Evolutionary conservation across 345 rosid genomes (phyloP), one percentile per base, ranked within the genome.

Genomic region (Moringa oleifera): DNA sequence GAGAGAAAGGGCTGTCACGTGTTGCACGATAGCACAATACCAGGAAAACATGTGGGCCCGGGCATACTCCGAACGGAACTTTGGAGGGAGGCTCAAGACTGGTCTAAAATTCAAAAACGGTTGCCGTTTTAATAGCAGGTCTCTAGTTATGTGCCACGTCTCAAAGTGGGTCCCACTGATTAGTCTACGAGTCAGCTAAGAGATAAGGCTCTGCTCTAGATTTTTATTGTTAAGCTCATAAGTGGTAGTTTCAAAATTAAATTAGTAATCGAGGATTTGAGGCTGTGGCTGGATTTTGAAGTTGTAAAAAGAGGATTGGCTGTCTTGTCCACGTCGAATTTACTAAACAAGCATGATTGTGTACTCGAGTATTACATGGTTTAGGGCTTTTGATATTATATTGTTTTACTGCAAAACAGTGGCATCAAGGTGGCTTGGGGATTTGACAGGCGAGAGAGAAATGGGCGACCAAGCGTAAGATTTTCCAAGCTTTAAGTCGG

Each of bases 291-390:
- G 8, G 25, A 1, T 36, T 20, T 1, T 10, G 50, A 71, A 58
- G 72, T 78, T n/a, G 77, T 61, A 22, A 11, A 33, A 45, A 2
- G 25, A 19, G 18, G 31, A 65, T 54, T 62, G 74, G 55, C 55
- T 33, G n/a, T 20, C 12, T n/a, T 13, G 57, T 57, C 51, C 0
- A 13, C 18, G 51, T 51, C 68, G n/a, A 37, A 54, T 50, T 13
- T 41, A 55, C 20, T 64, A 37, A 20, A 45, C 54, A 55, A 45
- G 47, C 41, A 41, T 23, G 53, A 56, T 45, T 64, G 21, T 20
- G 54, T 20, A 57, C 49, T 66, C 21, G 23, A 28, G 31, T 21
- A 18, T 7, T n/a, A 7, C 28, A 58, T 66, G 25, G 20, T 33
- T 31, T n/a, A 9, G 28, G 33, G 47, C 55, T 28, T 28, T 28